Conservation (phyloP, 2,329 filamentous ascomycete genomes). For the Sporothrix mexicana region DNA sequence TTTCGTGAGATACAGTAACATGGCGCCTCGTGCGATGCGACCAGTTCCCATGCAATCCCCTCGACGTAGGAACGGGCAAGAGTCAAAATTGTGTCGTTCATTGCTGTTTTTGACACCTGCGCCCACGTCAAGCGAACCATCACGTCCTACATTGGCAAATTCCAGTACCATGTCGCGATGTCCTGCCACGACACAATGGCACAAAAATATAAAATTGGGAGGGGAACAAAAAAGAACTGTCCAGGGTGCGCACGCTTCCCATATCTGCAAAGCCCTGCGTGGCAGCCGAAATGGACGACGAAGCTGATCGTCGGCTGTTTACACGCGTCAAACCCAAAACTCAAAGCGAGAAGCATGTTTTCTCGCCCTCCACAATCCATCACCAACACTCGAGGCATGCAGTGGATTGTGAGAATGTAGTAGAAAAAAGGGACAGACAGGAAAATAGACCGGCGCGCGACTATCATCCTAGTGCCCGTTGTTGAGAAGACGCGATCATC, state of each 20-base stretch:
- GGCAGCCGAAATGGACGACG: slow-evolving; percentile 2
- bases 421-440: slow-evolving; percentile 7
- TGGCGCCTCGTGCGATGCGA: not conserved
- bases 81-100: not conserved
- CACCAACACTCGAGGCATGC: not conserved
- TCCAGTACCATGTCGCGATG: not conserved
- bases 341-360: not conserved
- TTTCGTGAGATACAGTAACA: not conserved
- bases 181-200: not conserved
- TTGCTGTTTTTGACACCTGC: not conserved
- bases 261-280: not conserved
- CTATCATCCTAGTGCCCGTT: slow-evolving; percentile 21
- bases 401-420: not conserved
- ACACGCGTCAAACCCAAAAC: not conserved
- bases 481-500: slow-evolving; percentile 8
- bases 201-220: not conserved
- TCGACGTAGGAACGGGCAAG: slow-evolving; percentile 5
- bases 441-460: slow-evolving; percentile 4
- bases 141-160: not conserved
- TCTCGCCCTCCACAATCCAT: no score
- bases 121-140: not conserved
- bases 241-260: not conserved
- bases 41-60: not conserved
- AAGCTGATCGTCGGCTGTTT: not conserved
- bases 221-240: not conserved